Conservation (phyloP, 768 basidiomycete species). For the Antrodiella citrinella region DNA sequence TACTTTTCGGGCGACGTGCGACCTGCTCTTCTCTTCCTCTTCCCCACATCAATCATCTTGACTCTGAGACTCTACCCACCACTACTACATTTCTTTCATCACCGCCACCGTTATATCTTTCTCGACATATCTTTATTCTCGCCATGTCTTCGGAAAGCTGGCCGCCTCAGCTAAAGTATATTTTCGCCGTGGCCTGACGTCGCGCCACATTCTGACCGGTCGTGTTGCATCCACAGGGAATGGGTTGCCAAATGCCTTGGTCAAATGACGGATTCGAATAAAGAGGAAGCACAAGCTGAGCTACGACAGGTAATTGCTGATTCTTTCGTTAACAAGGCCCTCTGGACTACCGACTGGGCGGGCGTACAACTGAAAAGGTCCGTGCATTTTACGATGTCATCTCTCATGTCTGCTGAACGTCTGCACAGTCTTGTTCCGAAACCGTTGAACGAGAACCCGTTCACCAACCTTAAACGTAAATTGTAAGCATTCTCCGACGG, state of each 20-base stretch:
- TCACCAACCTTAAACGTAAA: constrained; percentile 62
- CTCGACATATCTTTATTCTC: too few species aligned
- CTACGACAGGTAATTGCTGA: constrained; percentile 95
- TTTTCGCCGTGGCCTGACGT: neutral
- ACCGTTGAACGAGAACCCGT: constrained; percentile 32
- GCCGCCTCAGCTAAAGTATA: constrained; percentile 72
- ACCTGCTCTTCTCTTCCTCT: too few species aligned
- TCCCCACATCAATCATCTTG: too few species aligned
- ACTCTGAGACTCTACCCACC: too few species aligned
- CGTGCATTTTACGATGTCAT: constrained; percentile 14
- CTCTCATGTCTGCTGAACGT: too few species aligned
- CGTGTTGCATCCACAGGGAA: constrained; percentile 59
- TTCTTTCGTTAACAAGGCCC: constrained; percentile 73
- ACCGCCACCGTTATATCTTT: too few species aligned
- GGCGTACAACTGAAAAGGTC: constrained; percentile 84
- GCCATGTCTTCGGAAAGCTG: constrained; percentile 76
- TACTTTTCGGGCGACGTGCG: too few species aligned
- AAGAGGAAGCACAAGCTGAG: constrained; percentile 84
- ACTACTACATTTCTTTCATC: too few species aligned
- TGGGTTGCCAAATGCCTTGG: constrained; percentile 94
- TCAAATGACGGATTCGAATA: constrained; percentile 85
- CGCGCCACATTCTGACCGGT: constrained; percentile 12
- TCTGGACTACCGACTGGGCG: constrained; percentile 94
- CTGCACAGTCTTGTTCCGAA: constrained; percentile 62
- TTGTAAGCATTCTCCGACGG: constrained; percentile 49